Base-by-base conservation (phyloP, 176 grass and related monocot genomes). In the Saccharum officinarum region DNA sequence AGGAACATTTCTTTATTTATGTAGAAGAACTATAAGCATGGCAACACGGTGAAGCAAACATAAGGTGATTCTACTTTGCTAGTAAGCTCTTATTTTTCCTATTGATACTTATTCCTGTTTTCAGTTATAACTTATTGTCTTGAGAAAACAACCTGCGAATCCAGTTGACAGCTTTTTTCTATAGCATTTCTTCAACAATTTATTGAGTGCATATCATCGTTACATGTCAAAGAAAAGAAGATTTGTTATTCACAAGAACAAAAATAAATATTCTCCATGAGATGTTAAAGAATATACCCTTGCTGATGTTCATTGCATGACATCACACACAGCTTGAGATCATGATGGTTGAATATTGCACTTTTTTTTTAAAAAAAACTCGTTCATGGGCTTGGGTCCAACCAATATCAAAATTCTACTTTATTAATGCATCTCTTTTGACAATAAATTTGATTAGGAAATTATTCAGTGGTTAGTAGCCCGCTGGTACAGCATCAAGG, bases 271-370 rank as follows among this genome's bases (percentile, higher is more conserved):
- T 67, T 81, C 44, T 79, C 25, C 38, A 47, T 28, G 57, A 7
- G 36, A 59, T 25, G 50, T 65, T 8, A 23, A 59, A 26, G 23
- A 28, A 49, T 82, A 20, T n/a, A 76, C 31, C 55, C 2, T 65
- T 67, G 78, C 62, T 92, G 90, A 88, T 82, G 81, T 80, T 41
- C n/a, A 69, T 41, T 39, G 10, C 31, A 86, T 92, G 87, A 92
- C 84, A 76, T 94, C 92, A 80, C 63, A 34, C 92, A 80, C 49
- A 55, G 3, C 28, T 85, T 54, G 71, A 65, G 64, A 76, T 72
- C 42, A 69, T 16, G 28, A 89, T 84, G 81, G 68, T 40, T 92
- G 74, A 87, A 82, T 54, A 75, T 80, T 61, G 52, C 9, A 12
- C 8, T n/a, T 86, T 10, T 16, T 10, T 16, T 31, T 22, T 31